Conservation (phyloP, 176 grass and related monocot species). For the Carex myosuroides region DNA sequence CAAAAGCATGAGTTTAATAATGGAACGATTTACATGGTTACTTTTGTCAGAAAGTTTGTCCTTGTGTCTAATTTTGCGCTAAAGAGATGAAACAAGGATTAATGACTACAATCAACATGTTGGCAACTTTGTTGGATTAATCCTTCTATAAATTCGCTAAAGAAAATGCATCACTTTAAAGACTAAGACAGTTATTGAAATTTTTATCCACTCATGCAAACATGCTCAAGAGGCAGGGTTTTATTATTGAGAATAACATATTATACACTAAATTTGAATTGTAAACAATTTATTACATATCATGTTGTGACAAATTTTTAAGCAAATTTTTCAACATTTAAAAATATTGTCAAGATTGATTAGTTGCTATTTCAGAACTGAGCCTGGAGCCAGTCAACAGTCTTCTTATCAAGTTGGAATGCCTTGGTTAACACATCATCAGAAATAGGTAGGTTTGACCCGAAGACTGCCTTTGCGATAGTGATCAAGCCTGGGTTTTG, state of each 20-base stretch:
- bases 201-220: too few species aligned
- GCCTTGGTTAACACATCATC: conserved; percentile 13
- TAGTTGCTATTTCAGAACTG: neutral
- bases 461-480: neutral
- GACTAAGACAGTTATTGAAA: too few species aligned
- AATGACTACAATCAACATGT: too few species aligned
- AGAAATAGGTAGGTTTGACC: conserved; percentile 11
- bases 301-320: neutral
- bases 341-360: neutral
- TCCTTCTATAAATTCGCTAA: too few species aligned
- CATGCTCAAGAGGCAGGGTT: too few species aligned
- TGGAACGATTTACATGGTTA: too few species aligned
- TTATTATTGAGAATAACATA: neutral
- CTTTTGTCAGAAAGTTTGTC: too few species aligned
- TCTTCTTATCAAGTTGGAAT: neutral
- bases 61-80: too few species aligned
- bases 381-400: neutral
- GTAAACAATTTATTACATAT: neutral
- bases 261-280: neutral
- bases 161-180: too few species aligned
- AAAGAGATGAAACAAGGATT: too few species aligned
- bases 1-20: too few species aligned
- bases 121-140: too few species aligned
- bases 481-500: neutral
- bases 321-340: neutral